A percentile compares a stretch with the other conserved stretches of the same genome.
phyloP scores from a whole-genome alignment of 2,329 filamentous ascomycete genomes.

The Colletotrichum salicis region DNA sequence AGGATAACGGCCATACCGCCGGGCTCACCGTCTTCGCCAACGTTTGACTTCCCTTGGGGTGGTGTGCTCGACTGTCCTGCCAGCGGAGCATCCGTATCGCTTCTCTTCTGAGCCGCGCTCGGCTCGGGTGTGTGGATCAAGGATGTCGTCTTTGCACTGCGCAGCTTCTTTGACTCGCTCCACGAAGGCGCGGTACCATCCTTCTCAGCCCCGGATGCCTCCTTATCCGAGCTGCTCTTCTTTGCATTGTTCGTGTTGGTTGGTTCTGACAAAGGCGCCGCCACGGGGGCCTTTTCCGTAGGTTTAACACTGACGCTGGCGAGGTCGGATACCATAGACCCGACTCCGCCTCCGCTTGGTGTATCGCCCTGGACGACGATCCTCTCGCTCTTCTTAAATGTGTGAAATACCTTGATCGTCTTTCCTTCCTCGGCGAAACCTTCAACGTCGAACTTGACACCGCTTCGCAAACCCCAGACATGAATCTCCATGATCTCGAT shows the following conservation, averaged over 20 bases:
- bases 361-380: slow-evolving; percentile 70
- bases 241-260: slow-evolving; percentile 40
- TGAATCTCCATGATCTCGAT: slow-evolving; percentile 91
- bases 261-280: slow-evolving; percentile 45
- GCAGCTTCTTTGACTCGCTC: slow-evolving; percentile 36
- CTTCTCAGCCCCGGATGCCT: slow-evolving; percentile 4
- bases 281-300: slow-evolving; percentile 49
- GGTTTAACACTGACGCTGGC: slow-evolving; percentile 50
- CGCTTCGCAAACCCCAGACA: slow-evolving; percentile 86
- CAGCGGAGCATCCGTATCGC: slow-evolving; percentile 12
- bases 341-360: slow-evolving; percentile 59
- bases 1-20: slow-evolving; percentile 82
- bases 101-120: slow-evolving; percentile 19
- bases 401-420: slow-evolving; percentile 84
- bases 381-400: slow-evolving; percentile 79
- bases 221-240: slow-evolving; percentile 18
- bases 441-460: slow-evolving; percentile 87
- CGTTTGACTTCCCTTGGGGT: slow-evolving; percentile 15
- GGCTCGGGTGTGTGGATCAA: slow-evolving; percentile 42
- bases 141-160: slow-evolving; percentile 44
- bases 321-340: slow-evolving; percentile 66
- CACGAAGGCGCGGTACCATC: slow-evolving; percentile 27
- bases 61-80: slow-evolving; percentile 8
- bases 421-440: slow-evolving; percentile 91
- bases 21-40: slow-evolving; percentile 49